Percentiles rank a stretch among this genome's conserved stretches.
phyloP scores from a whole-genome alignment of 768 basidiomycete genomes.

The Russula earlei region DNA sequence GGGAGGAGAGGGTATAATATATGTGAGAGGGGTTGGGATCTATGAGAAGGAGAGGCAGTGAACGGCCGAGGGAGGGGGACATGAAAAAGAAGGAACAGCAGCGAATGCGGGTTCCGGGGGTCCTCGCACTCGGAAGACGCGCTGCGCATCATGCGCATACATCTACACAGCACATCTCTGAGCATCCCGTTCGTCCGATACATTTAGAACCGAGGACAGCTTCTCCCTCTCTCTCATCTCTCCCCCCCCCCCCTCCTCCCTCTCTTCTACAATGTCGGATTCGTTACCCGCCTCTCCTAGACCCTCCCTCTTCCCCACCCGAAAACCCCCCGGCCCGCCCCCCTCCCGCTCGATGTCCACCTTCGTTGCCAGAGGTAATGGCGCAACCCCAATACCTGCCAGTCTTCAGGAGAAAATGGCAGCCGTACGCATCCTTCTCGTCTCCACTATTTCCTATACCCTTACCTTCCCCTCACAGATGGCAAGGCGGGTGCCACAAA shows the following conservation, averaged over 20 bases:
- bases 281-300: slow-evolving; percentile 18
- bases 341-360: slow-evolving; percentile 27
- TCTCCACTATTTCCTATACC: neutral
- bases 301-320: slow-evolving; percentile 10
- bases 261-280: slow-evolving; percentile 23
- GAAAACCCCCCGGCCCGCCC: slow-evolving; percentile 17
- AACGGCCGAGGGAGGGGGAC: neutral
- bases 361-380: slow-evolving; percentile 35
- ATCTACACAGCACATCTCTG: neutral
- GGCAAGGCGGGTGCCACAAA: slow-evolving; percentile 33
- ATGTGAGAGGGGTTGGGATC: no score
- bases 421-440: slow-evolving; percentile 43
- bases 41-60: no score
- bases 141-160: no score
- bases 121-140: no score
- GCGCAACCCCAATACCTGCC: slow-evolving; percentile 72
- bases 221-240: neutral
- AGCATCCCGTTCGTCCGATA: slow-evolving; percentile 8
- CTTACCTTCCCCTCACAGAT: slow-evolving; percentile 30
- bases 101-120: neutral
- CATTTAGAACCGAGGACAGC: neutral
- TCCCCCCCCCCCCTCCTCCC: no score
- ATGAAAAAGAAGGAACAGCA: neutral
- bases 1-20: neutral
- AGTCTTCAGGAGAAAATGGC: slow-evolving; percentile 91